These are phyloP conservation scores for Beauveria asiatica DNA, from an alignment of 2,329 filamentous ascomycete genomes.

Conservation along the genomic window DNA sequence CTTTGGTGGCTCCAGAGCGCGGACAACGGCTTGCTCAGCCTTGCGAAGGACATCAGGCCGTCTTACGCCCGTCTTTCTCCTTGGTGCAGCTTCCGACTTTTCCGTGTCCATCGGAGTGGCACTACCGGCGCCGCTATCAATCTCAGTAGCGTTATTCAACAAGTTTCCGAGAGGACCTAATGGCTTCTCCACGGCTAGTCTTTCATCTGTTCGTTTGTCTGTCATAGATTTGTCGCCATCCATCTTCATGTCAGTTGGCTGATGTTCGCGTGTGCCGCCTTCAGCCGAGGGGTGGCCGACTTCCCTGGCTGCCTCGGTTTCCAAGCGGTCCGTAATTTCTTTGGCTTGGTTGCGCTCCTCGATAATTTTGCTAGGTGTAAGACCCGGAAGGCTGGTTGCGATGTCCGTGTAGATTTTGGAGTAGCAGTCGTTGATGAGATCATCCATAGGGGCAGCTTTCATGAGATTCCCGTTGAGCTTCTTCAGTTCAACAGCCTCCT, in stretches of 20 bases:
- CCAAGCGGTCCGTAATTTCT: constrained; percentile 31
- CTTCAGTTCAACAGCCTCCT: constrained; percentile 50
- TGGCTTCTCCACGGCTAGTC: background rate
- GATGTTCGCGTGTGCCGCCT: constrained; percentile 13
- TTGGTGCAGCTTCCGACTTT: constrained; percentile 32
- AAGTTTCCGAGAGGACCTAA: constrained; percentile 27
- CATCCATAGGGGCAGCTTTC: constrained; percentile 79
- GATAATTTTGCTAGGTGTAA: constrained; percentile 37
- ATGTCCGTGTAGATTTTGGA: constrained; percentile 64
- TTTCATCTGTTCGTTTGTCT: background rate
- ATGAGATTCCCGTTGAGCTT: constrained; percentile 79
- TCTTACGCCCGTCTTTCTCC: constrained; percentile 38
- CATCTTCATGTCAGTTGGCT: background rate
- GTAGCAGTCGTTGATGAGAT: constrained; percentile 88
- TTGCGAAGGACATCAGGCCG: constrained; percentile 52
- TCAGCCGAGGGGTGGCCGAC: constrained; percentile 20
- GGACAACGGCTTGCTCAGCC: constrained; percentile 49
- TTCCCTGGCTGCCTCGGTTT: constrained; percentile 21
- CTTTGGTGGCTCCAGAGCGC: constrained; percentile 41
- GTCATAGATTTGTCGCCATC: background rate
- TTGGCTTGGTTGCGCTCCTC: constrained; percentile 36
- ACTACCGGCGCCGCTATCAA: constrained; percentile 27
- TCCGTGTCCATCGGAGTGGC: constrained; percentile 30
- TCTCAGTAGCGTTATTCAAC: constrained; percentile 33
- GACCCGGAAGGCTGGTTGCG: constrained; percentile 47